Base-by-base conservation (phyloP, 2,329 filamentous ascomycete species). In the Anisogramma anomala region DNA sequence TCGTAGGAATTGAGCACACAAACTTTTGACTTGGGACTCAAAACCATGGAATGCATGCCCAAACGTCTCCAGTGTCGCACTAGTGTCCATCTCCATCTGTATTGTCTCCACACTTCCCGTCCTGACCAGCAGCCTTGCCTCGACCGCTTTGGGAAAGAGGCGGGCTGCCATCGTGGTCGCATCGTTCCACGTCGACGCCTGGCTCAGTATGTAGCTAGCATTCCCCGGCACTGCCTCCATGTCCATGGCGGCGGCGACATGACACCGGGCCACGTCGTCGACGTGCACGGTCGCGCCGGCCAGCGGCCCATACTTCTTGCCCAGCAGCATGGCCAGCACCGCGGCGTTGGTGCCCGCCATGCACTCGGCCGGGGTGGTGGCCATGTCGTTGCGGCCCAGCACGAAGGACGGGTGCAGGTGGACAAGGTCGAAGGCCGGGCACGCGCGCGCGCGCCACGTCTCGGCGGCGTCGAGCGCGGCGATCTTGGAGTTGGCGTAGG, bases 251-350 rank as follows among this genome's bases (percentile, higher is more conserved):
- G 63, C 60, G 4, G 48, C 45, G 20, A 66, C 56, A 38, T 66
- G 63, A 5, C 56, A 55, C 19, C 52, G 52, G 2, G 62, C 61
- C 3, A 62, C 60, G 40, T 65, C 61, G 37, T 63, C 56, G 13
- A 62, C 49, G 42, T 64, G 57, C 11, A 64, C 61, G 7, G 53
- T 54, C 13, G 49, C 50, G 15, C 60, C 59, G 4, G 52, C 47
- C 18, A 53, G 49, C 7, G 46, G 40, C 1, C 50, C 48, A 31
- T 49, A 48, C 18, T 47, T 43, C 30, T 53, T 48, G 10, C 61
- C 61, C 6, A 59, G 49, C 15, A 64, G 48, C 19, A 58, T 53
- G 4, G 55, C 55, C 38, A 64, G 50, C 7, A 62, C 44, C 25
- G 58, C 43, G 22, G 50, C 52, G 47, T 64, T 65, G 34, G 56